These are phyloP conservation scores for Hypoxylon rickii DNA, from an alignment of 495 filamentous ascomycete species.

Conservation along the genomic window DNA sequence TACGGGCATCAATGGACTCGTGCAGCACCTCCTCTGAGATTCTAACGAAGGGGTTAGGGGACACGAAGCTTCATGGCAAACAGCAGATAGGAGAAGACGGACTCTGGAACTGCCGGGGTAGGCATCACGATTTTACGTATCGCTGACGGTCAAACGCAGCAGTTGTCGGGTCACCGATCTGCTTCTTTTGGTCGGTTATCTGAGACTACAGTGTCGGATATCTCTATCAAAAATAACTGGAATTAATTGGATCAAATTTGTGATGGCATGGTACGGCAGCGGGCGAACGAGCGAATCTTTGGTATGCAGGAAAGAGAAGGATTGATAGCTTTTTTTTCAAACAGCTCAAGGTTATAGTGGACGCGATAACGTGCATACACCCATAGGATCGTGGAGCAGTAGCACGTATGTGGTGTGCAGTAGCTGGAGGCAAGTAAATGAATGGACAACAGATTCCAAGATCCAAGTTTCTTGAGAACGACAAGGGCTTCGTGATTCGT, in stretches of 20 bases:
- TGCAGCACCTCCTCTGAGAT: constrained; percentile 89
- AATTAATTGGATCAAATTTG: constrained; percentile 13
- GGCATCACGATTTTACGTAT: constrained; percentile 65
- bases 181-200: no score
- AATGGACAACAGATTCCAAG: no score
- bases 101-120: constrained; percentile 89
- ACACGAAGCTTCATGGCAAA: constrained; percentile 1
- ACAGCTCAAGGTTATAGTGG: not conserved
- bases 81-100: constrained; percentile 45
- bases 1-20: constrained; percentile 85
- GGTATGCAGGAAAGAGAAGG: not conserved
- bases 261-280: constrained; percentile 7
- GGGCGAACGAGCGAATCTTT: constrained; percentile 16
- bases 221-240: constrained; percentile 7
- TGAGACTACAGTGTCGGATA: not conserved
- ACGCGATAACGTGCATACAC: not conserved
- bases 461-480: no score
- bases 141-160: no score
- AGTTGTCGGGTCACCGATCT: no score
- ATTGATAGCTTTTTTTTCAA: no score
- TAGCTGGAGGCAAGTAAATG: no score
- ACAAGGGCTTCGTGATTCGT: not conserved
- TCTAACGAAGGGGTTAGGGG: constrained; percentile 52
- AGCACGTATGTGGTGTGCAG: no score
- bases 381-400: not conserved